A percentile compares a stretch with the other conserved stretches of the same genome.
Conservation (phyloP, 768 basidiomycete genomes). For the Boletus insuetus region DNA sequence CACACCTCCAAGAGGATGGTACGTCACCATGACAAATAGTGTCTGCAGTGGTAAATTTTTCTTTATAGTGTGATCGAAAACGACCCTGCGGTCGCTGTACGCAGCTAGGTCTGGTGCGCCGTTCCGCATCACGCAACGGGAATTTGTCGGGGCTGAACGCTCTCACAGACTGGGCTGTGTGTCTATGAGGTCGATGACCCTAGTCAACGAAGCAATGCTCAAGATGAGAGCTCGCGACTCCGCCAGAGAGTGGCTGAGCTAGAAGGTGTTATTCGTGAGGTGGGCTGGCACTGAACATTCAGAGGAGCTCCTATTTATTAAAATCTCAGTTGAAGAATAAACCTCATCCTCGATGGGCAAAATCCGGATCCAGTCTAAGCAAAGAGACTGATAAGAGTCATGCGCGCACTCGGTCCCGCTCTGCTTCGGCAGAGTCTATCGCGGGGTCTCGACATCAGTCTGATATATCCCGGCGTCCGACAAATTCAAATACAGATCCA, state of each 20-base stretch:
- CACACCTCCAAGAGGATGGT: slow-evolving; percentile 77
- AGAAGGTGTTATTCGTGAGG: slow-evolving; percentile 82
- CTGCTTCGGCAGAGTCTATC: slow-evolving; percentile 11
- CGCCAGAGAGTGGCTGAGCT: slow-evolving; percentile 77
- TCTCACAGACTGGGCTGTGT: slow-evolving; percentile 67
- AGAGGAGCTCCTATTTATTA: background rate
- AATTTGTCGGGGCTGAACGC: slow-evolving; percentile 4
- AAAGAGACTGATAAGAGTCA: slow-evolving; percentile 30
- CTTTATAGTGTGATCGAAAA: slow-evolving; percentile 43
- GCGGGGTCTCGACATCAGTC: slow-evolving; percentile 4
- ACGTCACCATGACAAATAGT: slow-evolving; percentile 7
- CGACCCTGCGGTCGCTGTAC: slow-evolving; percentile 47
- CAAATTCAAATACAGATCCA: slow-evolving; percentile 1
- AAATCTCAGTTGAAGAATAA: slow-evolving; percentile 61
- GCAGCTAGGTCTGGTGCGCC: slow-evolving; percentile 38
- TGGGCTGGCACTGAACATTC: slow-evolving; percentile 23
- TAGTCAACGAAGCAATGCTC: slow-evolving; percentile 46
- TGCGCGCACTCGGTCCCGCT: slow-evolving; percentile 17
- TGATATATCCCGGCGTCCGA: background rate
- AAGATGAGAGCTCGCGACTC: slow-evolving; percentile 64
- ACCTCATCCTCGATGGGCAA: slow-evolving; percentile 63
- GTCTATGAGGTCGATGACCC: slow-evolving; percentile 85
- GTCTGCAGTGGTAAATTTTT: background rate
- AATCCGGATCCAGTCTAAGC: slow-evolving; percentile 23
- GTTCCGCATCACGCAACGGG: slow-evolving; percentile 24